Evolutionary conservation across 176 grass and related monocot genomes (phyloP).

Genomic region (Aegilops umbellulata): DNA sequence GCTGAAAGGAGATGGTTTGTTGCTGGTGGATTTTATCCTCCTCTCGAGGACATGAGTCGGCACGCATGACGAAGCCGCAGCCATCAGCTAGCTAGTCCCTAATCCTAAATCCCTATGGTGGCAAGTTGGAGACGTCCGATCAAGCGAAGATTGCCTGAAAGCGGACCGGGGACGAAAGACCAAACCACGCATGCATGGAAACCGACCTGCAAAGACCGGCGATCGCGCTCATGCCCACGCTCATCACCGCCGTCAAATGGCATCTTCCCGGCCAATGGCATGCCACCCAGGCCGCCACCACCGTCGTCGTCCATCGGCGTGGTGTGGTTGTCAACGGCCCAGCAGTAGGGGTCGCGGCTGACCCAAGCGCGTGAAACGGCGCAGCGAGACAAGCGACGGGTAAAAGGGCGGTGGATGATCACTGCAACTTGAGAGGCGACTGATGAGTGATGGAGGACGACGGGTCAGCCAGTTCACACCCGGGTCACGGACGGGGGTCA

Average conservation of each 20-base stretch:
- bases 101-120: neutral
- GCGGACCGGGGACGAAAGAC: neutral
- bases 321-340: neutral
- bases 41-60: neutral
- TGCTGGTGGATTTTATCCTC: too few relatives aligned
- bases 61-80: neutral
- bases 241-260: neutral
- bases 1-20: too few relatives aligned
- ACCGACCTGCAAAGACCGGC: neutral
- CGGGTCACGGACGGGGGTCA: neutral
- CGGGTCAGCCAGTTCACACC: neutral
- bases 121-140: neutral
- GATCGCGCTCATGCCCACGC: neutral
- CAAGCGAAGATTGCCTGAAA: neutral
- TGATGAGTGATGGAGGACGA: neutral
- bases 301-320: neutral
- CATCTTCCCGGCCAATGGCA: neutral
- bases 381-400: too few relatives aligned
- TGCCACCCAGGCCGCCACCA: neutral
- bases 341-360: neutral
- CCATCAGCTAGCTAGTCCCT: neutral
- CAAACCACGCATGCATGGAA: conserved; percentile 1
- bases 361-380: neutral
- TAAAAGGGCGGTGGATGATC: too few relatives aligned
- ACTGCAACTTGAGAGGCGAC: too few relatives aligned